phyloP scores from a whole-genome alignment of 2,329 filamentous ascomycete genomes.

The Sporothrix pseudoabietina region DNA sequence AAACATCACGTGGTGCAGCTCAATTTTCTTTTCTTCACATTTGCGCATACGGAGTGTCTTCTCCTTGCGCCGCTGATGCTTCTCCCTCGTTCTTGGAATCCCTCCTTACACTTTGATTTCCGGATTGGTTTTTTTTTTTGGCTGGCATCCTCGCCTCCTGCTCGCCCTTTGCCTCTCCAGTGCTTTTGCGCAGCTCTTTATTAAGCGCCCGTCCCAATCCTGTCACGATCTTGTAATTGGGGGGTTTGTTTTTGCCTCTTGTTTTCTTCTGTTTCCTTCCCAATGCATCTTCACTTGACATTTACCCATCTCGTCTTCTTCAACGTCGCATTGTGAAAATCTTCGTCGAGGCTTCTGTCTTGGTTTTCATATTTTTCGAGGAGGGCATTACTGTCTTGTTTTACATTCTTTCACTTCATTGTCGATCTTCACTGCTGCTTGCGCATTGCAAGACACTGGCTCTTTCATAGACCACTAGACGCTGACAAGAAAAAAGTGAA shows the following conservation, averaged over 20 bases:
- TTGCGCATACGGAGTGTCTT: not conserved
- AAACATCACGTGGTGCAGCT: not conserved
- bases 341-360: conserved; percentile 19
- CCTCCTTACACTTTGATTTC: not conserved
- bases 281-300: not conserved
- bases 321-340: conserved; percentile 19
- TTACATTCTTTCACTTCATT: conserved; percentile 29
- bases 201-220: conserved; percentile 18
- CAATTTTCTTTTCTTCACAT: not conserved
- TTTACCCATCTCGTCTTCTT: not conserved
- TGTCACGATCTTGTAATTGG: not conserved
- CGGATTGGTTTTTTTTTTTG: not conserved
- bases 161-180: not conserved
- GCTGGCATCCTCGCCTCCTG: not conserved
- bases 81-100: not conserved
- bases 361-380: not conserved
- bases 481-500: conserved; percentile 24
- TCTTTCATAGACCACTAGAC: conserved; percentile 17
- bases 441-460: conserved; percentile 25
- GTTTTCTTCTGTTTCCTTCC: not conserved
- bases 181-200: conserved; percentile 8
- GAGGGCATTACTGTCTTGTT: conserved; percentile 26
- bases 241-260: not conserved
- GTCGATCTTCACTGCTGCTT: conserved; percentile 27
- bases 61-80: conserved; percentile 10